A percentile compares a stretch with the other conserved stretches of the same genome.
phyloP scores from a whole-genome alignment of 1,139 yeast species.

The Sugiyamaella grinbergsii region DNA sequence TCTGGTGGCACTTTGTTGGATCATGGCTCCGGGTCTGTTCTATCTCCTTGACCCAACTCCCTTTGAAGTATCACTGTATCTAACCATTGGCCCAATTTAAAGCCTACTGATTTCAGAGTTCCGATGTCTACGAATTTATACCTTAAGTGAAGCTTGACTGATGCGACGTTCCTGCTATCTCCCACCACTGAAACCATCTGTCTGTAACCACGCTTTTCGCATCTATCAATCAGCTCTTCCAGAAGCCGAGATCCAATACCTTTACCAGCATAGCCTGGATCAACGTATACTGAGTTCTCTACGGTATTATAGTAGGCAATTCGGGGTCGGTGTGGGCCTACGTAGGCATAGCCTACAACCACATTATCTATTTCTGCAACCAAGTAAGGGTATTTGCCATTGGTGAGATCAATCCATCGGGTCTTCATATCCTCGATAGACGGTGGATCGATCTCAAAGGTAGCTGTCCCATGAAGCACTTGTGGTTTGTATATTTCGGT shows the following conservation, averaged over 20 bases:
- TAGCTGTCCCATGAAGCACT: slow-evolving; percentile 16
- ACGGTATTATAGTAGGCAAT: slow-evolving; percentile 17
- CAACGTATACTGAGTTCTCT: slow-evolving; percentile 19
- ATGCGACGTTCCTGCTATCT: slow-evolving; percentile 8
- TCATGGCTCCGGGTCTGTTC: slow-evolving; percentile 6
- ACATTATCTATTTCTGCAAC: slow-evolving; percentile 16
- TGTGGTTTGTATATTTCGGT: slow-evolving; percentile 14
- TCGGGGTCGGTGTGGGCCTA: slow-evolving; percentile 13
- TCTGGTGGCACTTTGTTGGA: too few relatives aligned
- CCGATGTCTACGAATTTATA: slow-evolving; percentile 12
- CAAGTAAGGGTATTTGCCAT: slow-evolving; percentile 10
- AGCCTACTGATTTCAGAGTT: slow-evolving; percentile 18
- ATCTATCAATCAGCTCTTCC: slow-evolving; percentile 5
- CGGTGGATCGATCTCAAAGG: slow-evolving; percentile 20
- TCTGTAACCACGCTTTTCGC: slow-evolving; percentile 10
- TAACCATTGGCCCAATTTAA: slow-evolving; percentile 18
- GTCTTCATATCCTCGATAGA: slow-evolving; percentile 14
- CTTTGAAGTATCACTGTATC: slow-evolving; percentile 17
- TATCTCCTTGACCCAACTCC: slow-evolving; percentile 15
- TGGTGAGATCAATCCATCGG: slow-evolving; percentile 13
- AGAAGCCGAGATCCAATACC: slow-evolving; percentile 18
- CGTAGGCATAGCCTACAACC: slow-evolving; percentile 23
- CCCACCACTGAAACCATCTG: slow-evolving; percentile 20
- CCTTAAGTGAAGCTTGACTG: slow-evolving; percentile 16
- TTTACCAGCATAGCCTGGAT: slow-evolving; percentile 7